Base-by-base conservation (phyloP, 2,329 filamentous ascomycete species). In the Curvularia hawaiiensis region DNA sequence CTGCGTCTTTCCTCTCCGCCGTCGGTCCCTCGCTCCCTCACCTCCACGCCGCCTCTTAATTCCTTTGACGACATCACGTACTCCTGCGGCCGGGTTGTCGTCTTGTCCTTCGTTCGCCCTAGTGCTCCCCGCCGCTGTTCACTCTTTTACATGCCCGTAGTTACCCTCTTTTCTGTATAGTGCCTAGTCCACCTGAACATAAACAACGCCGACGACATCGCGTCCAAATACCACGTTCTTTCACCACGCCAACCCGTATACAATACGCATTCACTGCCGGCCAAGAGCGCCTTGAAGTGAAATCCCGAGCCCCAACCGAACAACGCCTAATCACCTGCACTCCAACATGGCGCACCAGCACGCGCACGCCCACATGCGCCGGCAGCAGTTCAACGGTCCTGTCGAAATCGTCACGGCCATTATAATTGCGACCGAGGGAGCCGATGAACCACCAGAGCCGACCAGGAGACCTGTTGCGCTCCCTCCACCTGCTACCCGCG, bases 391-490 rank as follows among this genome's bases (percentile, higher is more conserved):
- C 46, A 38, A 63, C 26, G 58, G 56, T 51, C 44, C 64, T 28
- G 47, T 55, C 2, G 56, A 52, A 2, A 50, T 66, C 10, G 66
- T 65, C 18, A 79, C 77, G 3, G 65, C 79, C 48, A 69, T 79
- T 11, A 74, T 75, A 0, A 72, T 83, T 40, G 78, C 85, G 41
- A 83, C 85, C 69, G 77, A 84, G 45, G 85, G 84, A 0, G 77
- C 81, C 30, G 65, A 78, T 22, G 77, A 80, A 52, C 85, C 84
- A 72, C 85, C 84, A 72, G 72, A 38, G 57, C 69, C 47, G n/a
- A 54, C 52, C 12, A 16, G 28, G 20, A 44, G 28, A 12, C 67
- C 24, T 59, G 24, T 54, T 10, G 61, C 61, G 1, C 53, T 70
- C n/a, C 58, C 63, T 7, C 58, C 63, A n/a, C 69, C 69, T 18